These are phyloP conservation scores for Neocallimastix lanati DNA, from an alignment of 192 early-diverging fungal genomes.

Conservation along the genomic window DNA sequence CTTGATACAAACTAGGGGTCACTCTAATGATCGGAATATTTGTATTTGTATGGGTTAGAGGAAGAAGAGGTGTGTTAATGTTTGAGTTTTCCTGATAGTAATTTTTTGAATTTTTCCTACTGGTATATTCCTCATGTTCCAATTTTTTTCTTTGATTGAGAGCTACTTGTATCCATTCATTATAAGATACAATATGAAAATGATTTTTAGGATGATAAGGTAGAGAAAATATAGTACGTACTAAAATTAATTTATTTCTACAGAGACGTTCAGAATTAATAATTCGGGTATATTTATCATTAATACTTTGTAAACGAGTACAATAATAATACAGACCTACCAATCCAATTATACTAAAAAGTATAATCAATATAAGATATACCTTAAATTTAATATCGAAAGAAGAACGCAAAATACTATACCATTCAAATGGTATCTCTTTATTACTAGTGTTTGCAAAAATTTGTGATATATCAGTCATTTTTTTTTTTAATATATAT, in stretches of 20 bases:
- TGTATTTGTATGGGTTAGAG: too few relatives aligned
- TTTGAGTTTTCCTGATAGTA: too few relatives aligned
- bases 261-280: not conserved
- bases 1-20: too few relatives aligned
- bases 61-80: too few relatives aligned
- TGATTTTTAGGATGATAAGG: not conserved
- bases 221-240: not conserved
- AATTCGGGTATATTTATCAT: not conserved
- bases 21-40: too few relatives aligned
- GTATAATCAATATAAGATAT: not conserved
- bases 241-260: not conserved
- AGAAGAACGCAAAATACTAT: not conserved
- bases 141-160: not conserved
- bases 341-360: not conserved
- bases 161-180: not conserved
- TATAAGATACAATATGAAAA: not conserved
- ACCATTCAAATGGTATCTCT: not conserved
- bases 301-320: not conserved
- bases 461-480: too few relatives aligned
- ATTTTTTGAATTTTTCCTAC: too few relatives aligned
- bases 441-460: too few relatives aligned
- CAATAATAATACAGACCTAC: not conserved
- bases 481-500: too few relatives aligned
- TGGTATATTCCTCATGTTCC: not conserved
- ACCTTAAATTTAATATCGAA: not conserved